Conservation (phyloP, 2,329 filamentous ascomycete species). For the Tolypocladium album region DNA sequence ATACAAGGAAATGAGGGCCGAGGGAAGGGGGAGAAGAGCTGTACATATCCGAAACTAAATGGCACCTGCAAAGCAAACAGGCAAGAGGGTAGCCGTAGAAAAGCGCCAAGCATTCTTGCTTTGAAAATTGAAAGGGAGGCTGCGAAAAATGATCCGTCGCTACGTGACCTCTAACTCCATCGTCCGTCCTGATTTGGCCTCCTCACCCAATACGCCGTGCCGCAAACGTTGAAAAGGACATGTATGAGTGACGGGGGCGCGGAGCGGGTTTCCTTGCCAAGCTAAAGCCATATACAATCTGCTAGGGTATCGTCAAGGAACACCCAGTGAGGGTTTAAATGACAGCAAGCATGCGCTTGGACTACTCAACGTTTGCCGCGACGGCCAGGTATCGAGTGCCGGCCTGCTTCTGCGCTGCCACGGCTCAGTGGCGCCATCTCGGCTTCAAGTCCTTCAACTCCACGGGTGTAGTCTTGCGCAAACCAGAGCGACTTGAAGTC, state of each 20-base stretch:
- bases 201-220: slow-evolving; percentile 10
- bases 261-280: not conserved
- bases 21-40: not conserved
- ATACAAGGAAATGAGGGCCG: not conserved
- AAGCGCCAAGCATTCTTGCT: not conserved
- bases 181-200: not conserved
- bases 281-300: not conserved
- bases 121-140: not conserved
- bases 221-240: slow-evolving; percentile 5
- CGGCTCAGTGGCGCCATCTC: slow-evolving; percentile 32
- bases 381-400: not conserved
- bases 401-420: not conserved
- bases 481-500: slow-evolving; percentile 32
- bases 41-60: not conserved
- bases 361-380: not conserved
- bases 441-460: slow-evolving; percentile 33
- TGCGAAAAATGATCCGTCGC: not conserved
- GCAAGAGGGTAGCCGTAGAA: not conserved
- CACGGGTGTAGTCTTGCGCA: slow-evolving; percentile 25
- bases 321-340: not conserved
- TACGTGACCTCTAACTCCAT: not conserved
- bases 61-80: not conserved
- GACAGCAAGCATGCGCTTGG: not conserved
- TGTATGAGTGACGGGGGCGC: not conserved
- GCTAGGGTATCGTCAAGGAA: not conserved